Evolutionary conservation across 83 land plant species (phyloP), one percentile per base, ranked within the genome.

Genomic region (Diphasiastrum complanatum): DNA sequence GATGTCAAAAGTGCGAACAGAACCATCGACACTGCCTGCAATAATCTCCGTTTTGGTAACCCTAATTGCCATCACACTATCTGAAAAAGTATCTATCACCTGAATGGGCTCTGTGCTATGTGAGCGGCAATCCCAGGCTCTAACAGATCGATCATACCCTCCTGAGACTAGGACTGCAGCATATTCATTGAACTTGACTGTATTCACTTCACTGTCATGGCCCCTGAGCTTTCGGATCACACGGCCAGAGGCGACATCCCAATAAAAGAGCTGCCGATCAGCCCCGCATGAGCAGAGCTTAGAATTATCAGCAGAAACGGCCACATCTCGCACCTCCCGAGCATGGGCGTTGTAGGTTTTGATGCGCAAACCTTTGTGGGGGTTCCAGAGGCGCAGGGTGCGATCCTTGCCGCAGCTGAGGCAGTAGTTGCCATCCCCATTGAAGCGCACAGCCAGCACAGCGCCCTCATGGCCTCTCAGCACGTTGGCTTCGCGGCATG

Each of bases 81-180:
- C 99, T 62, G 69, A 37, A 74, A 91, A 91, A 51, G 98, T 66
- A 43, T 88, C 84, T 27, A 92, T 92, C n/a, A 85, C 98, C 88
- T 92, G 99, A 67, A 95, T 84, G 30, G 96, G 99, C 62, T 95
- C 99, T 29, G 83, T 84, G 63, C 93, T 83, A 37, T 89, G 88
- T n/a, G 99, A 95, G 45, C 99, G 85, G 62, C 97, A 89, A 70
- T 95, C 97, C 85, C 86, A 95, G 37, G 89, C 85, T 34, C 89
- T 83, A 8, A 95, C 77, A 5, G 92, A 83, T n/a, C 79, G 89
- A 72, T 95, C 99, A 79, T 95, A 86, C 6, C 99, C 97, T 0
- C 90, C 99, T 43, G 97, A 95, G n/a, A 95, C 75, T 12, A 95
- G 76, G 3, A 79, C 87, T 32, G 92, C 74, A 25, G 66, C 63